phyloP scores from a whole-genome alignment of 2,329 filamentous ascomycete genomes.

The Falciphora oryzae region DNA sequence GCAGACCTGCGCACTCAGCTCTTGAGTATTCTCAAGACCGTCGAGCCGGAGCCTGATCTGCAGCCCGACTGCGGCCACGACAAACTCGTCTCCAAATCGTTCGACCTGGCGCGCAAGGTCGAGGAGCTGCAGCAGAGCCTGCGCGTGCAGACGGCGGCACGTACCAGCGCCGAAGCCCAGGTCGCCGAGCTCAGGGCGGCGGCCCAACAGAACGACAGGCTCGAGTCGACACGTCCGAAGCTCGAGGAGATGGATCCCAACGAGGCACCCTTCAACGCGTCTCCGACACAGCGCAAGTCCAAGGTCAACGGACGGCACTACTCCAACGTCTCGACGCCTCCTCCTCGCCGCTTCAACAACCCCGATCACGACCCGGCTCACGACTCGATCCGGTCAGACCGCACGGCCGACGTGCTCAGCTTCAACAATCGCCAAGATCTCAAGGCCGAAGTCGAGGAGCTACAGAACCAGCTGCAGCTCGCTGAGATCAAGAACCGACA shows the following conservation, averaged over 20 bases:
- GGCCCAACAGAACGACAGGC: slow-evolving; percentile 60
- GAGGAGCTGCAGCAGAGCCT: slow-evolving; percentile 86
- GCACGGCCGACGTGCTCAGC: slow-evolving; percentile 74
- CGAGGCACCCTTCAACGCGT: slow-evolving; percentile 65
- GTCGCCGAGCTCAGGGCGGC: slow-evolving; percentile 62
- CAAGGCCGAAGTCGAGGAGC: slow-evolving; percentile 81
- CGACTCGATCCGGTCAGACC: slow-evolving; percentile 79
- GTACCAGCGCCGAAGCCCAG: slow-evolving; percentile 76
- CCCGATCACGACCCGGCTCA: slow-evolving; percentile 42
- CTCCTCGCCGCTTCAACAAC: slow-evolving; percentile 61
- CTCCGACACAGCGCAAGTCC: slow-evolving; percentile 62
- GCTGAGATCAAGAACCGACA: slow-evolving; percentile 94
- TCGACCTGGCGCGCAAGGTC: slow-evolving; percentile 79
- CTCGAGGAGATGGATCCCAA: slow-evolving; percentile 86
- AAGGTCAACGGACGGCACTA: slow-evolving; percentile 52
- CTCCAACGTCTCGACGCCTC: slow-evolving; percentile 71
- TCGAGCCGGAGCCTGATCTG: slow-evolving; percentile 72
- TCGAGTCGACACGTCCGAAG: slow-evolving; percentile 57
- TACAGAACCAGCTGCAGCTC: slow-evolving; percentile 91
- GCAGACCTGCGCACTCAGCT: slow-evolving; percentile 74
- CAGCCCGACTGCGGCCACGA: slow-evolving; percentile 51
- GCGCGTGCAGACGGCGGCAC: slow-evolving; percentile 74
- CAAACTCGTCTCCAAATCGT: slow-evolving; percentile 66
- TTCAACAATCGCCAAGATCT: slow-evolving; percentile 88
- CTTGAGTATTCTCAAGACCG: slow-evolving; percentile 75